Evolutionary conservation across 2,329 filamentous ascomycete species (phyloP).

Genomic region (Ambrosiella xylebori): DNA sequence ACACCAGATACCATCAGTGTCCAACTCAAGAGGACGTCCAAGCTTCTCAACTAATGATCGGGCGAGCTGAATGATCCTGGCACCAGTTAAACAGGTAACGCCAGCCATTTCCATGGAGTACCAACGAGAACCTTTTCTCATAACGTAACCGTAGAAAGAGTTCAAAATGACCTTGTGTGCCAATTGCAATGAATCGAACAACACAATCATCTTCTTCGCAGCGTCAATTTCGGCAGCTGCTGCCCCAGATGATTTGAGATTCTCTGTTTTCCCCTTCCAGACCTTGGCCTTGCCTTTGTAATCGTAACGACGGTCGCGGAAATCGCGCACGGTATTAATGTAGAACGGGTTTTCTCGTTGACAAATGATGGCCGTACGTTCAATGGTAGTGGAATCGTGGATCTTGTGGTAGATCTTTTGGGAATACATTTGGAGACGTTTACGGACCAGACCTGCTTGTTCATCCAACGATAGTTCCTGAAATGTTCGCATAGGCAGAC

Average conservation of each 20-base stretch:
- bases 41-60: slow-evolving; percentile 84
- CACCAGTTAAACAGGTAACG: slow-evolving; percentile 90
- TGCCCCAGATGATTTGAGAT: slow-evolving; percentile 69
- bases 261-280: slow-evolving; percentile 92
- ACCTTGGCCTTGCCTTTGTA: slow-evolving; percentile 97
- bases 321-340: slow-evolving; percentile 87
- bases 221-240: slow-evolving; percentile 62
- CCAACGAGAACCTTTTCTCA: slow-evolving; percentile 97
- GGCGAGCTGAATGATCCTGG: slow-evolving; percentile 92
- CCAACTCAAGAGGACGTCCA: slow-evolving; percentile 78
- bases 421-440: slow-evolving; percentile 78
- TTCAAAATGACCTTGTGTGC: slow-evolving; percentile 99
- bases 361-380: slow-evolving; percentile 92
- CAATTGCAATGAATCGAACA: slow-evolving; percentile 89
- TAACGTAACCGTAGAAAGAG: slow-evolving; percentile 98
- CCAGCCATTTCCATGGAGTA: slow-evolving; percentile 99
- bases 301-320: slow-evolving; percentile 92
- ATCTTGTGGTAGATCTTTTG: slow-evolving; percentile 99
- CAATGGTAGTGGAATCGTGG: slow-evolving; percentile 80
- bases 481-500: slow-evolving; percentile 54
- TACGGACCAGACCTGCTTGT: slow-evolving; percentile 63
- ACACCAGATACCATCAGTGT: slow-evolving; percentile 99
- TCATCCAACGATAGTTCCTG: slow-evolving; percentile 69
- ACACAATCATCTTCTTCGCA: slow-evolving; percentile 95
- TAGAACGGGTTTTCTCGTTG: slow-evolving; percentile 98